Percentiles rank a stretch among this genome's conserved stretches.
phyloP scores from a whole-genome alignment of 176 grass and related monocot genomes.

The Poa annua region DNA sequence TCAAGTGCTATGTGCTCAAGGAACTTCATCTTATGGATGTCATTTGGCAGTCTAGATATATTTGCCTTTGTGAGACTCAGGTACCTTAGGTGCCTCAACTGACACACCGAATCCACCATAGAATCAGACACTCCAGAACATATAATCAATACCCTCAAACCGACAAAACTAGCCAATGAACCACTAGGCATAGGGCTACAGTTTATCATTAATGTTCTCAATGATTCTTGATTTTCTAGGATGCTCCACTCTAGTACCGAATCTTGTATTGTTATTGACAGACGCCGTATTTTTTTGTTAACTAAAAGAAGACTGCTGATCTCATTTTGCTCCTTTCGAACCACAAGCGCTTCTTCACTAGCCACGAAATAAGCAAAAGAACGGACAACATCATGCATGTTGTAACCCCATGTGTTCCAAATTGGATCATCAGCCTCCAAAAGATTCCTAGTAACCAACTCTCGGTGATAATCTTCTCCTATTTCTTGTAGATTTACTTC shows the following conservation, averaged over 20 bases:
- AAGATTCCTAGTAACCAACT: neutral
- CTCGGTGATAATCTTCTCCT: neutral
- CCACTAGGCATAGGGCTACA: neutral
- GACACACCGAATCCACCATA: neutral
- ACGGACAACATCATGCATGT: neutral
- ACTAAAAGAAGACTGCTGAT: neutral
- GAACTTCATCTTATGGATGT: slow-evolving; percentile 21
- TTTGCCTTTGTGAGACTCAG: neutral
- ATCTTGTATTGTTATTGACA: neutral
- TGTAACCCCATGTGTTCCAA: too few relatives aligned
- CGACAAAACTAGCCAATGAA: neutral
- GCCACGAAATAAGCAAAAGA: slow-evolving; percentile 15
- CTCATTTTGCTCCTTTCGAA: neutral
- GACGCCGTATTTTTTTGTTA: neutral
- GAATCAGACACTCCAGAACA: too few relatives aligned
- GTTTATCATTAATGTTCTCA: neutral
- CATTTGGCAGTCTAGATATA: neutral
- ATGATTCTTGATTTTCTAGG: neutral
- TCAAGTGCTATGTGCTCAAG: neutral
- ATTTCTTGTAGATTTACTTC: neutral
- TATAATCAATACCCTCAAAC: slow-evolving; percentile 2
- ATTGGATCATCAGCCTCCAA: neutral
- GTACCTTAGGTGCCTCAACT: slow-evolving; percentile 21
- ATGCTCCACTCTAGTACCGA: neutral
- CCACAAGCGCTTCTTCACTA: neutral